A percentile compares a stretch with the other conserved stretches of the same genome.
Conservation (phyloP, 805 yeast genomes). For the Sugiyamaella americana region DNA sequence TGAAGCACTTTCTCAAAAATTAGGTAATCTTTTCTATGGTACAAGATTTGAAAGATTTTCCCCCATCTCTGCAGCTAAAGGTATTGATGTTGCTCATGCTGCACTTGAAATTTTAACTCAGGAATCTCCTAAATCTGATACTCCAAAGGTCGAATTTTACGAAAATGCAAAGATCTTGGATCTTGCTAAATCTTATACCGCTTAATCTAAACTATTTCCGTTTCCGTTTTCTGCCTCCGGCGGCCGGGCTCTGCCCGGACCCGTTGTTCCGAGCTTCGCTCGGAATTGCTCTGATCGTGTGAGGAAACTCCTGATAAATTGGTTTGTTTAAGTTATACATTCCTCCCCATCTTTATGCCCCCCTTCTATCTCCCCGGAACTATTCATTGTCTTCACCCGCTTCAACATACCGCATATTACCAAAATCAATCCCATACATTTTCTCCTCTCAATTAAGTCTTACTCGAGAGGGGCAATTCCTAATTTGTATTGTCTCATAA, state of each 20-base stretch:
- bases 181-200: not conserved
- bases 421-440: too few species aligned
- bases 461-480: too few species aligned
- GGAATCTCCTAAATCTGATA: not conserved
- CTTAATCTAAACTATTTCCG: not conserved
- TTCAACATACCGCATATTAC: too few species aligned
- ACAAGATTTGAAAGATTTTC: not conserved
- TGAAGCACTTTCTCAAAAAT: constrained; percentile 1
- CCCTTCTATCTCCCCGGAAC: too few species aligned
- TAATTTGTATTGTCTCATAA: too few species aligned
- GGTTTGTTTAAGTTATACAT: too few species aligned
- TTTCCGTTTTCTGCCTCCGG: not conserved
- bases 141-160: not conserved
- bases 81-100: constrained; percentile 6
- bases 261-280: not conserved
- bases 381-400: too few species aligned
- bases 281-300: too few species aligned
- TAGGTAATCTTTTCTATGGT: not conserved
- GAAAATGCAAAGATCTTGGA: not conserved
- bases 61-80: constrained; percentile 1
- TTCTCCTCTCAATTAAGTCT: too few species aligned
- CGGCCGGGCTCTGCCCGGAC: not conserved
- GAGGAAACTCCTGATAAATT: too few species aligned
- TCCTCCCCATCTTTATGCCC: too few species aligned
- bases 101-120: not conserved